phyloP scores from a whole-genome alignment of 148 eudicot species.

The Rhododendron mucronatum region DNA sequence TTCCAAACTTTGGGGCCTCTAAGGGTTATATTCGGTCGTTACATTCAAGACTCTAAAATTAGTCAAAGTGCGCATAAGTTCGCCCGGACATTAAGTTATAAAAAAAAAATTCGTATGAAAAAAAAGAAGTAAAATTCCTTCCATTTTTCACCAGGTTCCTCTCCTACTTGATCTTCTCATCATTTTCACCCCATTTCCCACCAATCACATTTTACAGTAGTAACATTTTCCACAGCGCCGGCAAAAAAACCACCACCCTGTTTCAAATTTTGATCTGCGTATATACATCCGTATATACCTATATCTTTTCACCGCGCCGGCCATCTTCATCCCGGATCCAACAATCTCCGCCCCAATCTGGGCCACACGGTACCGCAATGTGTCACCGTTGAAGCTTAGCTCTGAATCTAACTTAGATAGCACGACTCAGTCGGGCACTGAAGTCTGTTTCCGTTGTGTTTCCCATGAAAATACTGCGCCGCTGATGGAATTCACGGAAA shows the following conservation, averaged over 20 bases:
- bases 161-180: not conserved
- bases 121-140: too few species aligned
- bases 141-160: too few species aligned
- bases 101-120: too few species aligned
- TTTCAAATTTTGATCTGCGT: not conserved
- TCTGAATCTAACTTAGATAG: not conserved
- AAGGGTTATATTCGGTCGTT: too few species aligned
- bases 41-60: too few species aligned
- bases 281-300: not conserved
- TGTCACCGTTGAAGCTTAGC: not conserved
- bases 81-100: too few species aligned
- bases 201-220: too few species aligned
- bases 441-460: not conserved
- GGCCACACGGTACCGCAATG: not conserved
- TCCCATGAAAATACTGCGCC: not conserved
- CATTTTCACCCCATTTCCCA: not conserved
- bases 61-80: too few species aligned
- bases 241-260: not conserved
- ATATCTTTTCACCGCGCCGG: not conserved
- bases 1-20: too few species aligned
- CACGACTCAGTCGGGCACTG: not conserved
- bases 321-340: not conserved
- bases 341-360: not conserved
- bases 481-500: slow-evolving; percentile 84
- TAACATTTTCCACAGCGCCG: not conserved